Conservation (phyloP, 2,329 filamentous ascomycete species). For the Fusarium graminum region DNA sequence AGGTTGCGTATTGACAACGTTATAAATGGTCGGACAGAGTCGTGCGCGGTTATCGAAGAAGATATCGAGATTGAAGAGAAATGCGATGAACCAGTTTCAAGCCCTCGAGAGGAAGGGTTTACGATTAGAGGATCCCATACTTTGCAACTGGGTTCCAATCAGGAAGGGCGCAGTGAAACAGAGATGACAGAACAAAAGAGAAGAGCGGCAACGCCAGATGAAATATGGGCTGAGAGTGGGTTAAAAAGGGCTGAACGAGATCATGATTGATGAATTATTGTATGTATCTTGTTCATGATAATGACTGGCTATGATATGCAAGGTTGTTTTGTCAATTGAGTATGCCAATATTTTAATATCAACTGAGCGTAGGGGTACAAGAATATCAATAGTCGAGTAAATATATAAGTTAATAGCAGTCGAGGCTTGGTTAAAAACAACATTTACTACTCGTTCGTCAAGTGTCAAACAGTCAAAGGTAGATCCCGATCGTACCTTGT, state of each 20-base stretch:
- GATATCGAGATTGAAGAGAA: constrained; percentile 43
- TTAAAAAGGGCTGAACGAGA: constrained; percentile 14
- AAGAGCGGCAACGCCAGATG: constrained; percentile 11
- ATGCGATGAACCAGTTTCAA: constrained; percentile 20
- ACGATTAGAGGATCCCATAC: constrained; percentile 26
- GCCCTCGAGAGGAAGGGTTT: constrained; percentile 15
- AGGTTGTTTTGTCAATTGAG: neutral
- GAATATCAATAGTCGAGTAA: too few species aligned
- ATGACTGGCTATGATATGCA: constrained; percentile 22
- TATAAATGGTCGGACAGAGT: constrained; percentile 52
- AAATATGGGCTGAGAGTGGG: constrained; percentile 1
- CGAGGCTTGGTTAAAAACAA: neutral
- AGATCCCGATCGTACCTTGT: constrained; percentile 8
- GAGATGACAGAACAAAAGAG: constrained; percentile 11
- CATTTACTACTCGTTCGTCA: neutral
- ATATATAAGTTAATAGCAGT: neutral
- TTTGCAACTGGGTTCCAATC: constrained; percentile 9
- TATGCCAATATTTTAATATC: too few species aligned
- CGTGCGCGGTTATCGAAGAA: constrained; percentile 40
- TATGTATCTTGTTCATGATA: constrained; percentile 30
- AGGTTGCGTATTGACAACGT: constrained; percentile 57
- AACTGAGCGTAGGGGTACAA: too few species aligned
- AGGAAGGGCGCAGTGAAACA: neutral
- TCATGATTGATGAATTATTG: constrained; percentile 38
- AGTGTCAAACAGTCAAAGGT: neutral